Percentiles rank a stretch among this genome's conserved stretches.
phyloP scores from a whole-genome alignment of 768 basidiomycete species.

The Suillus subluteus region DNA sequence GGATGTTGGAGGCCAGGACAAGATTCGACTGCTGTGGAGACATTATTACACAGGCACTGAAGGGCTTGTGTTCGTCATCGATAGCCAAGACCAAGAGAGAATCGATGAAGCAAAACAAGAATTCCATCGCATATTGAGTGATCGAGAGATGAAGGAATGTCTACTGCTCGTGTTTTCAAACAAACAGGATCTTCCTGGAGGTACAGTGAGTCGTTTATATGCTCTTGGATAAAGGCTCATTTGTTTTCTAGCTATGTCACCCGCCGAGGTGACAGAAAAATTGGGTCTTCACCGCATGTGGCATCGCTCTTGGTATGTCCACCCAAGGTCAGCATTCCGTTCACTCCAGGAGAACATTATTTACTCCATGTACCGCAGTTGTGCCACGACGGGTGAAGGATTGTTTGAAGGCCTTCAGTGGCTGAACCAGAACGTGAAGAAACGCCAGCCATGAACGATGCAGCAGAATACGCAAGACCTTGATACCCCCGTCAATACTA shows the following conservation, averaged over 20 bases:
- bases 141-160: slow-evolving; percentile 98
- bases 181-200: slow-evolving; percentile 97
- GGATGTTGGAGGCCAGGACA: slow-evolving; percentile 99
- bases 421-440: slow-evolving; percentile 97
- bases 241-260: slow-evolving; percentile 79
- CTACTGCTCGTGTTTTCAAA: slow-evolving; percentile 96
- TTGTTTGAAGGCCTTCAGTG: slow-evolving; percentile 97
- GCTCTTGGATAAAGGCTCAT: slow-evolving; percentile 6
- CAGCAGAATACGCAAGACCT: slow-evolving; percentile 21
- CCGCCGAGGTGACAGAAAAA: slow-evolving; percentile 97
- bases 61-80: slow-evolving; percentile 97
- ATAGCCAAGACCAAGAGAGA: slow-evolving; percentile 93
- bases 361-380: slow-evolving; percentile 49
- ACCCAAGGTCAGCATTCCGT: slow-evolving; percentile 76
- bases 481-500: slow-evolving; percentile 30
- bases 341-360: slow-evolving; percentile 8
- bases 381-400: slow-evolving; percentile 95
- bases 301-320: slow-evolving; percentile 98
- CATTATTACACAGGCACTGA: slow-evolving; percentile 99
- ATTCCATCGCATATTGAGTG: slow-evolving; percentile 92
- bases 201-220: slow-evolving; percentile 42
- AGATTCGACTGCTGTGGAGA: slow-evolving; percentile 97
- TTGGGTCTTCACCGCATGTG: slow-evolving; percentile 94
- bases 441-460: slow-evolving; percentile 68
- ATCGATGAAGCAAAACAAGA: slow-evolving; percentile 97